These are phyloP conservation scores for Melanomma pulvis-pyrius DNA, from an alignment of 495 filamentous ascomycete genomes.

Conservation along the genomic window DNA sequence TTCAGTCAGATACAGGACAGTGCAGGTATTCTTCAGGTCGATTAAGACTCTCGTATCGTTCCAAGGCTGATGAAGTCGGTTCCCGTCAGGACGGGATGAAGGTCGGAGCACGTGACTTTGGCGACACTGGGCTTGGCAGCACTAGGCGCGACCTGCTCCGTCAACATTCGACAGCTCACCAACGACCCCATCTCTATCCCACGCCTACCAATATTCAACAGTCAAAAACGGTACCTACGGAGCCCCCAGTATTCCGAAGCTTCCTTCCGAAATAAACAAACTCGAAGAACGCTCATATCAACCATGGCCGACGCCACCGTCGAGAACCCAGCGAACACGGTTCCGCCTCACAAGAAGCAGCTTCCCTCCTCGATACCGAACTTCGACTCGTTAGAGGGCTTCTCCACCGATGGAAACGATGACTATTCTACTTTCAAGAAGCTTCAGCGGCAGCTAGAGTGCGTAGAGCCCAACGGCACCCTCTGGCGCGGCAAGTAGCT, in stretches of 20 bases:
- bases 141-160: too few relatives aligned
- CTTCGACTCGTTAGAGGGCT: constrained; percentile 83
- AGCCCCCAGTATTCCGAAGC: neutral
- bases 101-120: too few relatives aligned
- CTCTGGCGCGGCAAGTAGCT: constrained; percentile 3
- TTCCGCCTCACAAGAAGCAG: constrained; percentile 76
- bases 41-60: too few relatives aligned
- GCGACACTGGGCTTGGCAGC: too few relatives aligned
- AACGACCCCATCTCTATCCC: neutral
- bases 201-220: neutral
- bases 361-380: constrained; percentile 83
- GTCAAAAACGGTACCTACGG: neutral
- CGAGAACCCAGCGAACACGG: constrained; percentile 73
- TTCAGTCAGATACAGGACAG: too few relatives aligned
- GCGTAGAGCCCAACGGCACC: constrained; percentile 40
- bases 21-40: too few relatives aligned
- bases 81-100: too few relatives aligned
- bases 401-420: constrained; percentile 78
- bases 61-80: too few relatives aligned
- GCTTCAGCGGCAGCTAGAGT: constrained; percentile 94
- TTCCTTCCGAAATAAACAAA: neutral
- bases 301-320: constrained; percentile 81
- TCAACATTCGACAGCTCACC: too few relatives aligned
- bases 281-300: neutral
- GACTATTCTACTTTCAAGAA: constrained; percentile 95